Evolutionary conservation across 208 protist genomes (phyloP).

Genomic region (Acanthamoeba sp.): DNA sequence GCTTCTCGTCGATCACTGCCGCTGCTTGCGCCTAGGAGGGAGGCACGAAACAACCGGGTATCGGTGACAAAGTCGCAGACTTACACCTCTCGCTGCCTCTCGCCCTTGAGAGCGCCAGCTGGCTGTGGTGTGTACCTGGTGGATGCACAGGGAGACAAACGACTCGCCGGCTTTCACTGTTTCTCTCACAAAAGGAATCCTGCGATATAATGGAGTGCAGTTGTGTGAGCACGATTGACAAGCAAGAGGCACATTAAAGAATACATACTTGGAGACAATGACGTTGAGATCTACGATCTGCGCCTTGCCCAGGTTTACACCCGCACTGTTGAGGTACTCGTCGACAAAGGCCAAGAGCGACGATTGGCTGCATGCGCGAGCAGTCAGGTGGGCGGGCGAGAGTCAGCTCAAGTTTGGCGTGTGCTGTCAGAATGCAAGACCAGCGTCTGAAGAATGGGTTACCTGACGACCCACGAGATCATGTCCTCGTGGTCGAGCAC

Average conservation of each 20-base stretch:
- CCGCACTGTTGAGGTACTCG: slow-evolving; percentile 46
- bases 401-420: neutral
- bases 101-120: no score
- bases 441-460: neutral
- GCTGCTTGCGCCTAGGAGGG: neutral
- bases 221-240: no score
- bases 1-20: slow-evolving; percentile 43
- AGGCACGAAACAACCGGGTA: neutral
- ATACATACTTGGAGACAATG: slow-evolving; percentile 40
- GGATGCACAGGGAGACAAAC: slow-evolving; percentile 69
- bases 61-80: no score
- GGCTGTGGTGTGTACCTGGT: no score
- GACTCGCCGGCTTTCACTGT: slow-evolving; percentile 2
- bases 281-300: slow-evolving; percentile 9
- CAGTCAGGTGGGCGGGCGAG: no score
- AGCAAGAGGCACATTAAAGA: neutral
- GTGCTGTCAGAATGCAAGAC: neutral
- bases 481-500: slow-evolving; percentile 61
- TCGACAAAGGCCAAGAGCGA: slow-evolving; percentile 31
- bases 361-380: slow-evolving; percentile 30
- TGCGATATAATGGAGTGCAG: neutral
- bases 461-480: slow-evolving; percentile 74
- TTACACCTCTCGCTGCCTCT: no score
- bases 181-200: slow-evolving; percentile 16
- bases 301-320: neutral